Evolutionary conservation across 2,329 filamentous ascomycete species (phyloP), one percentile per base, ranked within the genome.

Genomic region (Pyrenophora teres): DNA sequence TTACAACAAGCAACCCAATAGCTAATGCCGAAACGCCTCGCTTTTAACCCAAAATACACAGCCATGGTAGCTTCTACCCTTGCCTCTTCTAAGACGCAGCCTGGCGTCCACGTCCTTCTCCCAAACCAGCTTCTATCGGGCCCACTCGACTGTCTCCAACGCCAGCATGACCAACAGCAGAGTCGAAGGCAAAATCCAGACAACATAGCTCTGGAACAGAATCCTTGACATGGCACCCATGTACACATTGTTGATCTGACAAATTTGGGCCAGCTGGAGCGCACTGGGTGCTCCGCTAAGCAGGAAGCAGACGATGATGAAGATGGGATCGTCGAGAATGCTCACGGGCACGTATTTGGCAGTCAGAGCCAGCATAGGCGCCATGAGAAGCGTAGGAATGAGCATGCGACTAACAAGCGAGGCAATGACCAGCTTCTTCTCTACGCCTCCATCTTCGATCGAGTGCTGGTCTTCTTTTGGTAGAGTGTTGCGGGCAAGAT

Each of bases 251-350:
- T 99, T 99, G 77, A 97, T 89, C 81, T 97, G 94, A 77, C 94
- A 99, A 55, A 99, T 99, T 77, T 99, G 94, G 6, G 94, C 93
- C 68, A 99, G 79, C 76, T 99, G 94, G 59, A 99, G 80, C 21
- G 94, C 94, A 57, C 89, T 95, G 5, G 94, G 94, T 3, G 94
- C 94, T 31, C 94, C 94, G 0, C 91, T 93, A 61, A 99, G 88
- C 59, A 99, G 80, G 82, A 97, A 99, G 77, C 92, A 97, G 31
- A 99, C 94, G 62, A 99, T 90, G 62, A 99, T 87, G 74, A 99
- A 99, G 66, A 99, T 99, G 8, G 94, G 94, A 70, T 99, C 94
- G 71, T 95, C 94, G 30, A 99, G 80, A 64, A 99, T 97, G 78
- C 90, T 95, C 68, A 99, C 83, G 2, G 91, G 91, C 21, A 96